Evolutionary conservation across 1,284 basidiomycete species (phyloP).

Genomic region (Ganoderma lingzhi): DNA sequence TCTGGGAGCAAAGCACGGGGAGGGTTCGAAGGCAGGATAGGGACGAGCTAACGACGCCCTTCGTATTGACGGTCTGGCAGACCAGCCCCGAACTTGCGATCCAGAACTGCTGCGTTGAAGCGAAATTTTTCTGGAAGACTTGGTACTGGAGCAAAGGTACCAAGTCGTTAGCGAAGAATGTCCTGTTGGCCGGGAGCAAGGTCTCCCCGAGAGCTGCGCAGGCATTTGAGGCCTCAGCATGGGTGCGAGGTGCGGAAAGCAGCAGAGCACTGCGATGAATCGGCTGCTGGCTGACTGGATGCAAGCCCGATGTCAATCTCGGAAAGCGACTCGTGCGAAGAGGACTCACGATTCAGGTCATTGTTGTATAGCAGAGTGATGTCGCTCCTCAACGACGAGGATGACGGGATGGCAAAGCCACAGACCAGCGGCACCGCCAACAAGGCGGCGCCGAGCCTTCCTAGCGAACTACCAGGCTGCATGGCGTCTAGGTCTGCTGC

Average conservation of each 20-base stretch:
- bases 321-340: neutral
- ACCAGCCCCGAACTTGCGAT: constrained; percentile 33
- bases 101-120: constrained; percentile 39
- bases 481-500: constrained; percentile 10
- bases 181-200: constrained; percentile 38
- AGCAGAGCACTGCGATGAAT: constrained; percentile 38
- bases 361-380: constrained; percentile 41
- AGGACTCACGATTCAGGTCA: constrained; percentile 37
- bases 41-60: constrained; percentile 33
- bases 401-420: constrained; percentile 25
- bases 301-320: neutral
- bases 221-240: constrained; percentile 29
- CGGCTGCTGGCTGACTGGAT: constrained; percentile 27
- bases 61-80: constrained; percentile 37
- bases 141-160: constrained; percentile 38
- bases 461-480: constrained; percentile 7
- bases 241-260: constrained; percentile 28
- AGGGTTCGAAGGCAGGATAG: constrained; percentile 33
- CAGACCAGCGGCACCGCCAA: constrained; percentile 19
- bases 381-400: constrained; percentile 30
- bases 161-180: constrained; percentile 38
- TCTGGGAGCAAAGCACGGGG: constrained; percentile 42
- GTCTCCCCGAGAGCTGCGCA: constrained; percentile 39
- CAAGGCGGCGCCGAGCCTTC: constrained; percentile 7
- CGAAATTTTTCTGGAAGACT: constrained; percentile 33